These are phyloP conservation scores for Camellia oleifera DNA, from an alignment of 179 eudicot genomes.

Conservation along the genomic window DNA sequence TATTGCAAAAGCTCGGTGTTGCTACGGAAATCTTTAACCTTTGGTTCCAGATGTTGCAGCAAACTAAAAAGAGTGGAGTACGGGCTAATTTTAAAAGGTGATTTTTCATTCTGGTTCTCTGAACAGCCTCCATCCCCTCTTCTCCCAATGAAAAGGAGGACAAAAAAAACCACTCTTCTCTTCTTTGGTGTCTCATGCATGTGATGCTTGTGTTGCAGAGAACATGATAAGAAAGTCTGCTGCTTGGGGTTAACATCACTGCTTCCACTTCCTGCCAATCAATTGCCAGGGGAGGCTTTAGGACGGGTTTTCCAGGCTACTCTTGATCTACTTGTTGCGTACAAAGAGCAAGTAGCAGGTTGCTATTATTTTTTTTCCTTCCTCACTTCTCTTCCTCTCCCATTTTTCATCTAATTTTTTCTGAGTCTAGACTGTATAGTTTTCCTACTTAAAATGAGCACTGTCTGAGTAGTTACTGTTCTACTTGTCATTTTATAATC, in stretches of 20 bases:
- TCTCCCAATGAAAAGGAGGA: background rate
- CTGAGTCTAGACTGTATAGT: background rate
- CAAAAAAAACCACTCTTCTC: background rate
- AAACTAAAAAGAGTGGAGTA: slow-evolving; percentile 78
- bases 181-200: background rate
- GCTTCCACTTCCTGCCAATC: slow-evolving; percentile 78
- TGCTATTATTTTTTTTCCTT: background rate
- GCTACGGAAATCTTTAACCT: slow-evolving; percentile 77
- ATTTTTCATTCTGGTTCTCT: slow-evolving; percentile 1
- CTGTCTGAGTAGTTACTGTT: background rate
- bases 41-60: slow-evolving; percentile 98
- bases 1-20: slow-evolving; percentile 84
- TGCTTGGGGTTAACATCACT: slow-evolving; percentile 92
- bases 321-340: slow-evolving; percentile 91
- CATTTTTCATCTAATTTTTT: background rate
- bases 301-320: slow-evolving; percentile 86
- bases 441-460: background rate
- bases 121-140: background rate
- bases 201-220: slow-evolving; percentile 44
- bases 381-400: background rate
- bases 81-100: slow-evolving; percentile 84
- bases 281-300: slow-evolving; percentile 82
- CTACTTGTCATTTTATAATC: background rate
- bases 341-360: slow-evolving; percentile 98
- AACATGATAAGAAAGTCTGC: slow-evolving; percentile 96